A percentile compares a stretch with the other conserved stretches of the same genome.
These are phyloP conservation scores for Digitaria exilis DNA, from an alignment of 202 grass and related monocot genomes.

Conservation along the genomic window DNA sequence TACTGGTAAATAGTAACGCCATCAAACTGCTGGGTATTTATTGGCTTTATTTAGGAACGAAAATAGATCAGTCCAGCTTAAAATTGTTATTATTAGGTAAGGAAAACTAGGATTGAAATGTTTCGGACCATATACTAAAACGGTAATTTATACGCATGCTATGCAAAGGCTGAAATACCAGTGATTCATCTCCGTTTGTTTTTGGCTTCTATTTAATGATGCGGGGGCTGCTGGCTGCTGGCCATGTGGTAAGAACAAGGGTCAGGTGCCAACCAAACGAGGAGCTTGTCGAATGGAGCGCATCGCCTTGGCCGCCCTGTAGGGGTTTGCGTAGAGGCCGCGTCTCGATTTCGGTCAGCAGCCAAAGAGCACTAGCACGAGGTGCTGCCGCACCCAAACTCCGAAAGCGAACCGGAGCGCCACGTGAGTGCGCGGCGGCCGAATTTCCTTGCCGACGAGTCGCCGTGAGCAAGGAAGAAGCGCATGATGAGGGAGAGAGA, in stretches of 20 bases:
- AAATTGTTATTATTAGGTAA: not conserved
- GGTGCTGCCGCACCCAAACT: not conserved
- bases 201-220: not conserved
- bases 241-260: not conserved
- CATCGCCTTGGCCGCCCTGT: not conserved
- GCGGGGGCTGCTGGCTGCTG: not conserved
- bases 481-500: no score
- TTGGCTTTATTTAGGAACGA: not conserved
- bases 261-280: not conserved
- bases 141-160: not conserved
- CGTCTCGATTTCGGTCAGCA: not conserved
- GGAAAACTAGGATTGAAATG: not conserved
- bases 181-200: not conserved
- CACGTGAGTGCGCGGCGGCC: not conserved
- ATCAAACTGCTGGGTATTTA: no score
- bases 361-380: not conserved
- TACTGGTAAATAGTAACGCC: not conserved
- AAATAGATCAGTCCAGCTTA: not conserved
- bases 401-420: not conserved
- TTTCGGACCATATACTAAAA: not conserved
- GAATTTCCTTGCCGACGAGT: not conserved
- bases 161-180: not conserved
- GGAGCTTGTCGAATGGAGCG: constrained; percentile 8
- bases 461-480: no score
- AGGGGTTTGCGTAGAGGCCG: not conserved